A percentile compares a stretch with the other conserved stretches of the same genome.
Evolutionary conservation across 1,139 yeast genomes (phyloP).

Genomic region (Kazachstania sp.): DNA sequence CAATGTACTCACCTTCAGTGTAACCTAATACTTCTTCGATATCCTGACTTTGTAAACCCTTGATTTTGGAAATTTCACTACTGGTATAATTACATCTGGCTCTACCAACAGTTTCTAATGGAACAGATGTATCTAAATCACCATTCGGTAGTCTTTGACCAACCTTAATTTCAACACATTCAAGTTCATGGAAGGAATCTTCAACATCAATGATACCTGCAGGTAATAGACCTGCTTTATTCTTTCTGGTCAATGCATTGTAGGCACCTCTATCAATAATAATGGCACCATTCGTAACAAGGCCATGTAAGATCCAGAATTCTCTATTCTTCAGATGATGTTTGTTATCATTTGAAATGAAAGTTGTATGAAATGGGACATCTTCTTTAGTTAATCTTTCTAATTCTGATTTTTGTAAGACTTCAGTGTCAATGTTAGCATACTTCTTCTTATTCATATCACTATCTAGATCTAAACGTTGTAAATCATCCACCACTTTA

Average conservation of each 20-base stretch:
- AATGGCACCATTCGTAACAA: conserved; percentile 70
- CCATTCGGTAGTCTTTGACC: conserved; percentile 38
- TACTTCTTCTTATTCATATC: not conserved
- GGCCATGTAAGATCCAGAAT: conserved; percentile 90
- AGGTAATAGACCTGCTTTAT: conserved; percentile 87
- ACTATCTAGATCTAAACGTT: conserved; percentile 27
- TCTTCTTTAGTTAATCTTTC: conserved; percentile 26
- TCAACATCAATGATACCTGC: conserved; percentile 75
- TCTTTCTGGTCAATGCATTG: conserved; percentile 70
- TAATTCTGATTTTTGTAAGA: conserved; percentile 34
- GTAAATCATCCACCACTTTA: conserved; percentile 67
- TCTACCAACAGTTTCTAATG: conserved; percentile 60
- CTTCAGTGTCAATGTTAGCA: conserved; percentile 29
- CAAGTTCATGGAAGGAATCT: conserved; percentile 81
- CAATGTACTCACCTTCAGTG: conserved; percentile 87
- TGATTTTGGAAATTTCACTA: conserved; percentile 64
- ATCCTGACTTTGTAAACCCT: conserved; percentile 71
- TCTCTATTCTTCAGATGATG: conserved; percentile 67
- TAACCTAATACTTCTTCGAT: conserved; percentile 71
- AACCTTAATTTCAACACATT: conserved; percentile 71
- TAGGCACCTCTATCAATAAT: conserved; percentile 82
- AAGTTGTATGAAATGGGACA: conserved; percentile 82
- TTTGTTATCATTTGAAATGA: conserved; percentile 51
- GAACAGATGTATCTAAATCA: conserved; percentile 34
- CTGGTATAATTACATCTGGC: conserved; percentile 88